Conservation (phyloP, 441 rosid genomes). For the Isatis lusitanica region DNA sequence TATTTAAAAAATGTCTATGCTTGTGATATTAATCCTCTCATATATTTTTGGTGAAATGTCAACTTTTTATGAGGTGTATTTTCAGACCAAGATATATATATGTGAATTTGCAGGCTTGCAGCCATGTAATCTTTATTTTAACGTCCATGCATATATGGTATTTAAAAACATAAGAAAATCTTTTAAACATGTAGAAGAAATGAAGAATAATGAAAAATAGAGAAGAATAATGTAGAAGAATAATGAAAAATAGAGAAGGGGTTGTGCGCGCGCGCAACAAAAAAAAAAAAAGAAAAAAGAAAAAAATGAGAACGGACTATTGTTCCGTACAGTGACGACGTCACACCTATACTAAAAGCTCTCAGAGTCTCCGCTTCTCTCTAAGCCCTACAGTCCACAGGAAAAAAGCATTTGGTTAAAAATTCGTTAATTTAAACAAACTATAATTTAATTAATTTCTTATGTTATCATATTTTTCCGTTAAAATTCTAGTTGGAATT, state of each 20-base stretch:
- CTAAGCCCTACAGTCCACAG: slow-evolving; percentile 19
- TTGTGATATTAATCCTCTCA: neutral
- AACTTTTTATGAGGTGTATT: neutral
- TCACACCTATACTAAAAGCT: slow-evolving; percentile 28
- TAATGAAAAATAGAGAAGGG: neutral
- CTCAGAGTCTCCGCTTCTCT: slow-evolving; percentile 34
- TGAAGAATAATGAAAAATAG: neutral
- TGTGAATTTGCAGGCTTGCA: neutral
- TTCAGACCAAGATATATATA: neutral
- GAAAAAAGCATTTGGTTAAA: neutral
- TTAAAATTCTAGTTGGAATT: too few species aligned
- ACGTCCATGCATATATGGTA: neutral
- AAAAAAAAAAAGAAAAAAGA: too few species aligned
- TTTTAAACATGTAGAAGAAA: slow-evolving; percentile 1
- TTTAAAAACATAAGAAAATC: neutral
- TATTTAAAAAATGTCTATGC: neutral
- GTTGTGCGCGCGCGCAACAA: too few species aligned
- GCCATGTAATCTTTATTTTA: neutral
- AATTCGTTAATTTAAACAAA: neutral
- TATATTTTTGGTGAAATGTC: neutral
- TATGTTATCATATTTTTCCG: too few species aligned
- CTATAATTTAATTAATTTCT: neutral
- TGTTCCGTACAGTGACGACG: slow-evolving; percentile 38
- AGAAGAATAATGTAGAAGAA: neutral
- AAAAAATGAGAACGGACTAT: neutral